Percentiles rank a stretch among this genome's conserved stretches.
These are phyloP conservation scores for Daldinia childiae DNA, from an alignment of 495 filamentous ascomycete species.

Conservation along the genomic window DNA sequence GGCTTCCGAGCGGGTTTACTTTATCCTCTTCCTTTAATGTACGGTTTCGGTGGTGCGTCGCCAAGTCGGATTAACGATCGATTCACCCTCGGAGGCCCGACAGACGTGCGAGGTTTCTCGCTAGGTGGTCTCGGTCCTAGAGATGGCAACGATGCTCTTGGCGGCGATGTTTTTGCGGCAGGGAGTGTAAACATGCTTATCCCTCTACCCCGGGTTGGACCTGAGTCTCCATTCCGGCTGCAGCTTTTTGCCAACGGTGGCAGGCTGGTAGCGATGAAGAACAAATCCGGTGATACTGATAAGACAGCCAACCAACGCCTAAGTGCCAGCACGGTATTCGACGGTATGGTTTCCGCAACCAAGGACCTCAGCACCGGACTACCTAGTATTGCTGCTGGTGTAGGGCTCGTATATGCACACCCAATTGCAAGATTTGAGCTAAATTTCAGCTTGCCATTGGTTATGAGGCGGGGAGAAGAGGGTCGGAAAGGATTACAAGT, in stretches of 20 bases:
- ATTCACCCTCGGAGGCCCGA: slow-evolving; percentile 93
- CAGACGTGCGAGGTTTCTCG: slow-evolving; percentile 93
- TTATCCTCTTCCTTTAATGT: slow-evolving; percentile 63
- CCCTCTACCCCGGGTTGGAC: slow-evolving; percentile 80
- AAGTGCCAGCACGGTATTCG: slow-evolving; percentile 57
- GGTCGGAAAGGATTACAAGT: slow-evolving; percentile 90
- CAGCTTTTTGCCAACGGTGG: slow-evolving; percentile 94
- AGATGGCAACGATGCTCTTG: slow-evolving; percentile 84
- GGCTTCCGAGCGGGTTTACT: slow-evolving; percentile 66
- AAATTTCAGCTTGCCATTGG: slow-evolving; percentile 90
- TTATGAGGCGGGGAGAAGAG: slow-evolving; percentile 81
- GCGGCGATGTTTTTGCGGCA: slow-evolving; percentile 90
- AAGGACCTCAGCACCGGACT: slow-evolving; percentile 75
- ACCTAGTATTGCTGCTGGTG: slow-evolving; percentile 85
- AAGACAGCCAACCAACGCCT: slow-evolving; percentile 42
- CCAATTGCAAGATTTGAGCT: slow-evolving; percentile 92
- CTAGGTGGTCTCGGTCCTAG: slow-evolving; percentile 86
- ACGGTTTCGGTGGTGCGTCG: slow-evolving; percentile 65
- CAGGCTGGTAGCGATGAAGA: slow-evolving; percentile 78
- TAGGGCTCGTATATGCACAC: slow-evolving; percentile 94
- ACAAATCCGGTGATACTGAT: slow-evolving; percentile 56
- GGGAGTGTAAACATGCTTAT: slow-evolving; percentile 84
- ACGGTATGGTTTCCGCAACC: slow-evolving; percentile 62
- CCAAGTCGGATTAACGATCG: slow-evolving; percentile 90
- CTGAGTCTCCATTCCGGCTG: slow-evolving; percentile 82